Percentiles rank a stretch among this genome's conserved stretches.
Evolutionary conservation across 2,329 filamentous ascomycete species (phyloP).

Genomic region (Aureobasidium sp.): DNA sequence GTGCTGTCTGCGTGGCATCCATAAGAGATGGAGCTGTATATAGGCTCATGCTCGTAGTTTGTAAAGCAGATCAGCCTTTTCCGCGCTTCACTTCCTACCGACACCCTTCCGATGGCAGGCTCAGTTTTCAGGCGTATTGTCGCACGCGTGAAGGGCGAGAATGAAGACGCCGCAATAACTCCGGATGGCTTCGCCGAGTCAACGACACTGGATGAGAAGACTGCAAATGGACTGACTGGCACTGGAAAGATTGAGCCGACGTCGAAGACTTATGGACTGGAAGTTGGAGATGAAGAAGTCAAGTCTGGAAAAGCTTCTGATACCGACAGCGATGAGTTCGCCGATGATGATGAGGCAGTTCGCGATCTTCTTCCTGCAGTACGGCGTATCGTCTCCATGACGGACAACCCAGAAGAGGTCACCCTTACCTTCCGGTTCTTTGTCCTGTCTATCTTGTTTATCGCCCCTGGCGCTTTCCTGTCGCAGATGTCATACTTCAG

Average conservation of each 20-base stretch:
- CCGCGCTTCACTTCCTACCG: not conserved
- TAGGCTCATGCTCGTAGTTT: not conserved
- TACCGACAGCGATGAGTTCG: constrained; percentile 20
- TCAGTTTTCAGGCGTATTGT: not conserved
- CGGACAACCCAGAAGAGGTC: constrained; percentile 46
- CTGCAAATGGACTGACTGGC: not conserved
- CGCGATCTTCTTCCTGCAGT: constrained; percentile 47
- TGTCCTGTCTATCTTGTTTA: constrained; percentile 45
- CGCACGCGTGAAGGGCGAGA: not conserved
- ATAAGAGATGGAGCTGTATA: not conserved
- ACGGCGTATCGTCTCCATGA: constrained; percentile 47
- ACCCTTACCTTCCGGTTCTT: constrained; percentile 55
- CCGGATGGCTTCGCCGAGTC: constrained; percentile 7
- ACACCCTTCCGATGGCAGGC: not conserved
- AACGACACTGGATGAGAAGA: constrained; percentile 2
- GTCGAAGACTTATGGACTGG: constrained; percentile 6
- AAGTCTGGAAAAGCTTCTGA: not conserved
- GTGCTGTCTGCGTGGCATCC: not conserved
- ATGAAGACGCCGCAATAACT: not conserved
- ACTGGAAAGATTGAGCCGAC: constrained; percentile 7
- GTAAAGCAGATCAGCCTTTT: not conserved
- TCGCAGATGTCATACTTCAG: constrained; percentile 49
- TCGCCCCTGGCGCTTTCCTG: constrained; percentile 49
- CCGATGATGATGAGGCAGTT: constrained; percentile 30
- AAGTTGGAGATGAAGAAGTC: constrained; percentile 11